phyloP scores from a whole-genome alignment of 1,284 basidiomycete species.

The Ceratobasidium sp. region DNA sequence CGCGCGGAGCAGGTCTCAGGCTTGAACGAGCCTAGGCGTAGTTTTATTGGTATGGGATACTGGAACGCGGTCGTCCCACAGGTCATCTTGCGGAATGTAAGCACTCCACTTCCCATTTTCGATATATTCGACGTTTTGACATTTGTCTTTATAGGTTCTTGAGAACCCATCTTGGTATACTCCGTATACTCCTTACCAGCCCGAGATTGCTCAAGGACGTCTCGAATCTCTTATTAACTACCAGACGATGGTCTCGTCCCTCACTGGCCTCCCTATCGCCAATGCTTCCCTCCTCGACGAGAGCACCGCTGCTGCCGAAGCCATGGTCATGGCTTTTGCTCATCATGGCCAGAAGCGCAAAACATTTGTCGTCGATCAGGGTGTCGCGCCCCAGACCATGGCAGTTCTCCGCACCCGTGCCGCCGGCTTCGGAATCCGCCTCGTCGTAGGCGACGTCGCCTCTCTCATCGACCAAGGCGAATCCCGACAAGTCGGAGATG shows the following conservation, averaged over 20 bases:
- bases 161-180: conserved; percentile 99
- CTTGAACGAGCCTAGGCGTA: conserved; percentile 86
- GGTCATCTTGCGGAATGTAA: conserved; percentile 90
- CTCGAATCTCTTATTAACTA: conserved; percentile 97
- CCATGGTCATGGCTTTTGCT: conserved; percentile 85
- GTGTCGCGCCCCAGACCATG: conserved; percentile 86
- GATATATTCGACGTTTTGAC: conserved; percentile 9
- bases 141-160: conserved; percentile 68
- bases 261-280: conserved; percentile 94
- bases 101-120: conserved; percentile 49
- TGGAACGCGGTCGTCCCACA: conserved; percentile 93
- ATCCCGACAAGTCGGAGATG: conserved; percentile 64
- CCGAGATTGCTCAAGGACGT: conserved; percentile 93
- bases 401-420: conserved; percentile 88
- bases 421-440: conserved; percentile 87
- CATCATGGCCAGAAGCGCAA: conserved; percentile 76
- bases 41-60: conserved; percentile 98
- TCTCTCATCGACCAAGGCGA: conserved; percentile 68
- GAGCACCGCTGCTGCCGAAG: conserved; percentile 93
- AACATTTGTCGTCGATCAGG: conserved; percentile 85
- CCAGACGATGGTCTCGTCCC: conserved; percentile 95
- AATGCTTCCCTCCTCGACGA: conserved; percentile 94
- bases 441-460: conserved; percentile 73
- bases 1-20: conserved; percentile 80
- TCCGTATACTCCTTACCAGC: conserved; percentile 94